Percentiles rank a stretch among this genome's conserved stretches.
These are phyloP conservation scores for Delphinella strobiligena DNA, from an alignment of 2,329 filamentous ascomycete species.

Conservation along the genomic window DNA sequence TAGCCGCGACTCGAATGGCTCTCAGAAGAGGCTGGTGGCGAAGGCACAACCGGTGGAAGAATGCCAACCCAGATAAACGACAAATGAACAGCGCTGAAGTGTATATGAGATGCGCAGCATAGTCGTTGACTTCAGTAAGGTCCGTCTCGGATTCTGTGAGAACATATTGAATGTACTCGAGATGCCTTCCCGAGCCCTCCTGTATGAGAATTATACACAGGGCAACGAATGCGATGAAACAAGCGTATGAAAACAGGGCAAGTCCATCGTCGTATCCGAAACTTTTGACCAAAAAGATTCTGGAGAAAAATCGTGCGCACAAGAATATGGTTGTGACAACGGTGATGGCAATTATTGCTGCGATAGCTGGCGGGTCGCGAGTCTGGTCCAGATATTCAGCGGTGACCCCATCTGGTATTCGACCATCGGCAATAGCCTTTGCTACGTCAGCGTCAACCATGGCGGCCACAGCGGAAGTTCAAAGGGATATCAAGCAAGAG, in stretches of 20 bases:
- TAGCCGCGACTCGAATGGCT: conserved; percentile 22
- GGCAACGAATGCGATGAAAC: conserved; percentile 30
- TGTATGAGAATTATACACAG: conserved; percentile 34
- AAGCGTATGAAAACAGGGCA: conserved; percentile 19
- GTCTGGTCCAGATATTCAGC: conserved; percentile 25
- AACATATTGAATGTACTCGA: conserved; percentile 36
- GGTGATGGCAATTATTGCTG: conserved; percentile 28
- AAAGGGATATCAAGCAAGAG: too few species aligned
- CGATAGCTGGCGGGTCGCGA: conserved; percentile 26
- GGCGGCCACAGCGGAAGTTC: too few species aligned
- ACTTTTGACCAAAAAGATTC: conserved; percentile 24
- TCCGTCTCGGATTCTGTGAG: conserved; percentile 30
- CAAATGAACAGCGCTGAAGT: conserved; percentile 38
- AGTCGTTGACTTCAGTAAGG: conserved; percentile 36
- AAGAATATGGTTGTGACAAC: conserved; percentile 25
- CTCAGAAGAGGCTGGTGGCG: conserved; percentile 25
- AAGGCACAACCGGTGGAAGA: conserved; percentile 37
- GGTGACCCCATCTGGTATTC: conserved; percentile 24
- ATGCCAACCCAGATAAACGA: conserved; percentile 40
- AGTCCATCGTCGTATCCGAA: conserved; percentile 30
- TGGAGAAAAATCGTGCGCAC: conserved; percentile 22
- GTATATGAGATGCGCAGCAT: conserved; percentile 40
- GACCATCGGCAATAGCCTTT: conserved; percentile 13
- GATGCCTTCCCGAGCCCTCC: conserved; percentile 37
- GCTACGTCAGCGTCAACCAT: conserved; percentile 5